Conservation (phyloP, 139 green algal genomes). For the Micromonas pusilla region DNA sequence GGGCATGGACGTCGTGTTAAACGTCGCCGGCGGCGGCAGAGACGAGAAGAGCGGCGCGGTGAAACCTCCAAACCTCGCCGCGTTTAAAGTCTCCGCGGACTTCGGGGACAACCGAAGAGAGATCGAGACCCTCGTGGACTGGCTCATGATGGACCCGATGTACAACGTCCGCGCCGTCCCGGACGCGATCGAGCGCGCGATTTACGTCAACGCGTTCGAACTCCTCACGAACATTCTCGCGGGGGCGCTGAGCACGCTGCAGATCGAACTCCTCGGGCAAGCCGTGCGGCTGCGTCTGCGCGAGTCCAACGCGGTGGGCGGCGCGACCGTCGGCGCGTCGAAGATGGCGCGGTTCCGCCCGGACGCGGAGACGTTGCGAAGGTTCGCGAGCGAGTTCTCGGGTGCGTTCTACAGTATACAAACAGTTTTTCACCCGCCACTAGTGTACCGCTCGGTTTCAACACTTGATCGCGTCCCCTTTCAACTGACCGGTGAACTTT, state of each 20-base stretch:
- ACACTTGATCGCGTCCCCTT: too few relatives aligned
- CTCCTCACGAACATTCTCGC: neutral
- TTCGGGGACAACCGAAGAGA: neutral
- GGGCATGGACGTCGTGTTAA: slow-evolving; percentile 9
- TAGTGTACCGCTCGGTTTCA: too few relatives aligned
- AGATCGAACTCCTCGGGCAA: neutral
- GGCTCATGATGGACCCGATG: slow-evolving; percentile 14
- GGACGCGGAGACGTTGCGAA: neutral
- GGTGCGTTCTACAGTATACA: too few relatives aligned
- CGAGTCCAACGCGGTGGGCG: neutral
- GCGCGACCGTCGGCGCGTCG: neutral
- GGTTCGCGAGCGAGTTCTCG: neutral
- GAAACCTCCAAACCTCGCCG: neutral
- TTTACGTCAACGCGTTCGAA: slow-evolving; percentile 19
- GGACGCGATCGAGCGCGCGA: slow-evolving; percentile 23
- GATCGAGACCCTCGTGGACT: slow-evolving; percentile 9
- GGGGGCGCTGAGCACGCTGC: neutral
- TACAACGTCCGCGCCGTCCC: slow-evolving; percentile 22
- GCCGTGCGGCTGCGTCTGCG: neutral
- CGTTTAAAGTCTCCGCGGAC: neutral
- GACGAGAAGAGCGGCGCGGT: neutral
- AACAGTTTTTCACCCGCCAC: too few relatives aligned
- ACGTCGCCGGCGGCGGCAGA: neutral
- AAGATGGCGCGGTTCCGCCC: slow-evolving; percentile 8
- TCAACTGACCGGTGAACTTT: too few relatives aligned